Percentiles rank a stretch among this genome's conserved stretches.
These are phyloP conservation scores for Kodamaea ohmeri DNA, from an alignment of 1,139 yeast species.

Conservation along the genomic window DNA sequence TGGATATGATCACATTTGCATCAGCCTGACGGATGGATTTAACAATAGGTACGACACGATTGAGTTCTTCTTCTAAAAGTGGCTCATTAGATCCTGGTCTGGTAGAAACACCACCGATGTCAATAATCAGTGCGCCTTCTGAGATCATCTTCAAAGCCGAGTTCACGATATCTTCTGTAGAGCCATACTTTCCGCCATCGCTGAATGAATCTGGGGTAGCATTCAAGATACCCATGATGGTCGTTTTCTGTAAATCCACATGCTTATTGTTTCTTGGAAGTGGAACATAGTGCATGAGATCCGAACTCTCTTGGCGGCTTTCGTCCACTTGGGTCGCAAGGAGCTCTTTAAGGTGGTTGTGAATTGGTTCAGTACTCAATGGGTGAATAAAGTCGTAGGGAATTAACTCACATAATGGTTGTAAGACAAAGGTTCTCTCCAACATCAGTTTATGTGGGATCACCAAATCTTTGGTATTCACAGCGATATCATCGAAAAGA, in stretches of 20 bases:
- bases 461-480: constrained; percentile 56
- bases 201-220: constrained; percentile 95
- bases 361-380: constrained; percentile 76
- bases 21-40: constrained; percentile 53
- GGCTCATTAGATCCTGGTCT: constrained; percentile 75
- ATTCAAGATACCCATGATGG: constrained; percentile 83
- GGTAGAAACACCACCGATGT: constrained; percentile 92
- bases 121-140: constrained; percentile 69
- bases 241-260: constrained; percentile 36
- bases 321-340: constrained; percentile 35
- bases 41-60: constrained; percentile 69
- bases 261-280: constrained; percentile 26
- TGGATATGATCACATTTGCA: constrained; percentile 52
- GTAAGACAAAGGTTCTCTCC: constrained; percentile 85
- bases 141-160: constrained; percentile 45
- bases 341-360: constrained; percentile 63
- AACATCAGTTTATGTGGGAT: constrained; percentile 88
- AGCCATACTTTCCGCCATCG: constrained; percentile 66
- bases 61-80: constrained; percentile 54
- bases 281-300: constrained; percentile 47
- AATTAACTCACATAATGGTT: constrained; percentile 80
- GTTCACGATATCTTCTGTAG: constrained; percentile 31
- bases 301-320: constrained; percentile 45
- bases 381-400: constrained; percentile 70
- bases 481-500: constrained; percentile 58